Conservation (phyloP, 2,329 filamentous ascomycete genomes). For the Aspergillus sojae region DNA sequence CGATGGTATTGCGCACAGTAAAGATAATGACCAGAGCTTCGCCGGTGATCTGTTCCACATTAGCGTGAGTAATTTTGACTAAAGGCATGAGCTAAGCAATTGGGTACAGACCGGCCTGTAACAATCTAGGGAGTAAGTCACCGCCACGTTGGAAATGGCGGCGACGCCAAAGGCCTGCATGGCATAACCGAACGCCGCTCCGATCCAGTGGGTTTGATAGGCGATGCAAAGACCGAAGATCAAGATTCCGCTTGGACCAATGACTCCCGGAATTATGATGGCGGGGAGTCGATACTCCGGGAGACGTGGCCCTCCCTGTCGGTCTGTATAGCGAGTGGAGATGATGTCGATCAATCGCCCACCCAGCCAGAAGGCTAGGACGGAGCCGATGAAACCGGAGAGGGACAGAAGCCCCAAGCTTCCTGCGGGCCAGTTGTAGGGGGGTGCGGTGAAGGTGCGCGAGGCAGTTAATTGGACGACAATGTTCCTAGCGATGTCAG, state of each 20-base stretch:
- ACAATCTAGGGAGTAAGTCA: conserved; percentile 30
- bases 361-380: conserved; percentile 31
- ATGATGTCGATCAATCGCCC: conserved; percentile 33
- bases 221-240: conserved; percentile 30
- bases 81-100: background rate
- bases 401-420: conserved; percentile 29
- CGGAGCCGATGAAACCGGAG: conserved; percentile 27
- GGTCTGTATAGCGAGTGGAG: conserved; percentile 27
- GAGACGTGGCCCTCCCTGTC: conserved; percentile 24
- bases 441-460: conserved; percentile 28
- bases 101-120: conserved; percentile 25
- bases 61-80: background rate
- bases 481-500: conserved; percentile 26
- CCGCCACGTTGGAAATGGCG: conserved; percentile 31
- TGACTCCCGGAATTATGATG: conserved; percentile 27
- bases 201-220: conserved; percentile 27
- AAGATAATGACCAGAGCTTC: conserved; percentile 32
- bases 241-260: conserved; percentile 27
- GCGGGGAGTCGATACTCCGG: conserved; percentile 33
- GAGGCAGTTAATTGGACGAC: conserved; percentile 33
- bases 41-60: conserved; percentile 22
- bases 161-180: conserved; percentile 32
- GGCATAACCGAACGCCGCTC: conserved; percentile 27
- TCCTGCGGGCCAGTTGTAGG: conserved; percentile 29
- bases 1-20: conserved; percentile 31